These are phyloP conservation scores for Apiospora pterosperma DNA, from an alignment of 2,329 filamentous ascomycete species.

Conservation along the genomic window DNA sequence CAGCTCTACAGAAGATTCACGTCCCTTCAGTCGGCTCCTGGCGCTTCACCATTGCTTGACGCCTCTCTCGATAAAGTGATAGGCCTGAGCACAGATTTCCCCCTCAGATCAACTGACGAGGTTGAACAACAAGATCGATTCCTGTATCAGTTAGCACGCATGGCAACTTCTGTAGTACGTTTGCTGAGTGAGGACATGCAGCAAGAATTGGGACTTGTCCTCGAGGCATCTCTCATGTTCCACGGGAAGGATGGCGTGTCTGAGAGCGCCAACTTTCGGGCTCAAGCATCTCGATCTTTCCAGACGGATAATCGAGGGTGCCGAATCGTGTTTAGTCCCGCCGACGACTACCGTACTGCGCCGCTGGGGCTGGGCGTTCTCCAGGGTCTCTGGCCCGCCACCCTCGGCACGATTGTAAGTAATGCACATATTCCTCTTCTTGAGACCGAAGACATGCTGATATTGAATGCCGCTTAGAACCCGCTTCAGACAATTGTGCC, in stretches of 20 bases:
- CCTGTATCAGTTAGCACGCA: slow-evolving; percentile 22
- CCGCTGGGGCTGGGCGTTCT: slow-evolving; percentile 28
- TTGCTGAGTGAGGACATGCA: slow-evolving; percentile 22
- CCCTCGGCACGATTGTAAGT: slow-evolving; percentile 20
- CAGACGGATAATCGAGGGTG: neutral
- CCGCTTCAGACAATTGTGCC: neutral
- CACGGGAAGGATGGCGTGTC: neutral
- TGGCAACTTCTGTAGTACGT: slow-evolving; percentile 24
- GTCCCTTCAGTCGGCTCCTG: neutral
- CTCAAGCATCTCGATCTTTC: neutral
- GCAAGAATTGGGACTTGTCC: slow-evolving; percentile 16
- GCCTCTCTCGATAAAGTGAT: neutral
- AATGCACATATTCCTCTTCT: too few relatives aligned
- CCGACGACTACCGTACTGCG: slow-evolving; percentile 20
- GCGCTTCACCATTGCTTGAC: neutral
- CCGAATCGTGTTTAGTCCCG: slow-evolving; percentile 13
- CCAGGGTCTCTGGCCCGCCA: slow-evolving; percentile 23
- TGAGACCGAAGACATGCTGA: neutral
- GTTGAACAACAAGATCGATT: slow-evolving; percentile 19
- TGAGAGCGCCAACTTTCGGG: slow-evolving; percentile 3
- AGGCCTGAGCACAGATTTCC: slow-evolving; percentile 16
- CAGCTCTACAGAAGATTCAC: slow-evolving; percentile 28
- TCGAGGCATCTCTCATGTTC: slow-evolving; percentile 22
- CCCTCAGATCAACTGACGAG: neutral
- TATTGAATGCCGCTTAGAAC: neutral